Conservation (phyloP, 306 rosid genomes). For the Cicer chorassanicum region DNA sequence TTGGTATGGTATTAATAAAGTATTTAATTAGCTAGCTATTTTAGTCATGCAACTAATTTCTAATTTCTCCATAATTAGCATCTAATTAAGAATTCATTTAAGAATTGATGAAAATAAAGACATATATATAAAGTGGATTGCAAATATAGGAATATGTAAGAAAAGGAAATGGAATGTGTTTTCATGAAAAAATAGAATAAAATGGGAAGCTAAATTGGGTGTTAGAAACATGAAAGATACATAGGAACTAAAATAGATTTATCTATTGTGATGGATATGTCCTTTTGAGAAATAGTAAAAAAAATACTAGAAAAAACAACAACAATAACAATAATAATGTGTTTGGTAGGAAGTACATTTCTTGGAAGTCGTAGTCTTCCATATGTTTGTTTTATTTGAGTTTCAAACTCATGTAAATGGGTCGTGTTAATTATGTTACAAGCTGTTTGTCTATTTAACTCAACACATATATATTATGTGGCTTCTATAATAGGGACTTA, state of each 20-base stretch:
- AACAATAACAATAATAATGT: background rate
- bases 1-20: background rate
- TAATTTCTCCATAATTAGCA: conserved; percentile 38
- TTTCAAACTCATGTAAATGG: conserved; percentile 18
- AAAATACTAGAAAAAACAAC: background rate
- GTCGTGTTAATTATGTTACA: background rate
- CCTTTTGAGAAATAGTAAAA: background rate
- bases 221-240: conserved; percentile 62
- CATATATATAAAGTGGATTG: background rate
- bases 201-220: conserved; percentile 44
- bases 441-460: conserved; percentile 39
- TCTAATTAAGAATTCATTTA: background rate
- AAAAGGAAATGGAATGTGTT: conserved; percentile 44
- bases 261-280: conserved; percentile 31
- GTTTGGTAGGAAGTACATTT: conserved; percentile 63
- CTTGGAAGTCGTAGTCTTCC: conserved; percentile 46
- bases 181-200: conserved; percentile 45
- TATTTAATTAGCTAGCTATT: background rate
- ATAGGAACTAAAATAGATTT: conserved; percentile 55
- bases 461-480: conserved; percentile 6
- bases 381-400: conserved; percentile 40
- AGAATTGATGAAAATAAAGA: background rate
- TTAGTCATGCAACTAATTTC: conserved; percentile 10
- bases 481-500: conserved; percentile 42
- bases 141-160: conserved; percentile 28